Base-by-base conservation (phyloP, 2,329 filamentous ascomycete genomes). In the Fusarium anthophilum region DNA sequence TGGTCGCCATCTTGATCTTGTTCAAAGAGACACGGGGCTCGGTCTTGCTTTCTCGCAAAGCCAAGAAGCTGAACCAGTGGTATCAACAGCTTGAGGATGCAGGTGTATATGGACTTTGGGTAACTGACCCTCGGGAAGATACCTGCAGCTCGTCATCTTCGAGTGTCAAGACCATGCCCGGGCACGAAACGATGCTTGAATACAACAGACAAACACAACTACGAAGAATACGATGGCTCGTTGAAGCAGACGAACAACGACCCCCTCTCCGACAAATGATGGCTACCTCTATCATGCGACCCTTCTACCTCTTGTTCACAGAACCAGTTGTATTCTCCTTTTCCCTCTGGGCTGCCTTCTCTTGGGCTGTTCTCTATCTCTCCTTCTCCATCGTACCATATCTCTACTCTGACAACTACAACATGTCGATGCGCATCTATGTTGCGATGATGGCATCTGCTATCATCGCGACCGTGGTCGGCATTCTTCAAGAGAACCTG, bases 351-450 rank as follows among this genome's bases (percentile, higher is more conserved):
- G 92, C 95, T 2, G 88, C 94, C 1, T 98, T 98, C 81, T 92
- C 92, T 26, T 98, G 95, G 95, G 94, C 93, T 1, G 89, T 97
- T 0, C 88, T 98, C 0, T 98, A 98, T 81, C 85, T 98, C 24
- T 94, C 93, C 18, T 96, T 98, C 76, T 90, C 90, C 20, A 92
- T 94, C 3, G 90, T 98, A 10, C 94, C 95, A 0, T 87, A 96
- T 8, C 91, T 97, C 30, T 97, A 96, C 82, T 79, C 85, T 28
- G 87, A 85, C 10, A 83, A 85, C 74, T 96, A 97, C 84, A 88
- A 86, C 68, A 83, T 91, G 41, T 87, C 89, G 2, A 93, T 93
- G 57, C 89, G 91, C 13, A 88, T 96, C 9, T 98, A 98, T 77
- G 84, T 89, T 0, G 89, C 93, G 28, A 91, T 96, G 84, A 90